Base-by-base conservation (phyloP, 2,329 filamentous ascomycete genomes). In the Westerdykella aurantiaca region DNA sequence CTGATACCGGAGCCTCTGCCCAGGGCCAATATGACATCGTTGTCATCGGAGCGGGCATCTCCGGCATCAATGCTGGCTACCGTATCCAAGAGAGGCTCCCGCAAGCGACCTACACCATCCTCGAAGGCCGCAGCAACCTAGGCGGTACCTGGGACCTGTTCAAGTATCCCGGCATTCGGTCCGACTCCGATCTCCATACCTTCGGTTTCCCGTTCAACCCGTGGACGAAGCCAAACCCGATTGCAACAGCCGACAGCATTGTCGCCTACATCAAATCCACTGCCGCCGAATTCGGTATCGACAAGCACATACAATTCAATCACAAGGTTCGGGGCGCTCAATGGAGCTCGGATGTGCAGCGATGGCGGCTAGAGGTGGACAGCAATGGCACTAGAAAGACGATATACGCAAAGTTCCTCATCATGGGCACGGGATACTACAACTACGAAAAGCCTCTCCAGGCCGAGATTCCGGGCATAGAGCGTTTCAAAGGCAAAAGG, bases 121-220 rank as follows among this genome's bases (percentile, higher is more conserved):
- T 90, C 13, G 86, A 91, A 63, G 75, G 73, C 1, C 80, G 86
- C 29, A 70, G 75, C 39, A 69, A 72, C 21, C 72, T 90, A 5
- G 86, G 86, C 1, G 86, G 87, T 1, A 91, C 86, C 0, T 90
- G 86, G 86, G 81, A 85, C 55, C 69, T 89, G 2, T 91, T 88
- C 70, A 78, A 75, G 34, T 91, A 88, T 53, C 86, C 85, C 0
- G 83, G 86, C 6, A 83, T 87, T 50, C 70, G 72, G 12, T 74
- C 71, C 14, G 72, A 75, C 47, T 72, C 70, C 0, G 73, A 76
- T 49, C 59, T 76, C 37, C 68, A 73, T 55, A 75, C 73, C 5
- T 73, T 75, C 44, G 73, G 73, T 14, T 88, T 88, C 53, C 66
- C 77, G 1, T 90, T 85, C 80, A 75, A 79, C 34, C 82, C 83